phyloP scores from a whole-genome alignment of 768 basidiomycete genomes.

The Pulveroboletus sp. region DNA sequence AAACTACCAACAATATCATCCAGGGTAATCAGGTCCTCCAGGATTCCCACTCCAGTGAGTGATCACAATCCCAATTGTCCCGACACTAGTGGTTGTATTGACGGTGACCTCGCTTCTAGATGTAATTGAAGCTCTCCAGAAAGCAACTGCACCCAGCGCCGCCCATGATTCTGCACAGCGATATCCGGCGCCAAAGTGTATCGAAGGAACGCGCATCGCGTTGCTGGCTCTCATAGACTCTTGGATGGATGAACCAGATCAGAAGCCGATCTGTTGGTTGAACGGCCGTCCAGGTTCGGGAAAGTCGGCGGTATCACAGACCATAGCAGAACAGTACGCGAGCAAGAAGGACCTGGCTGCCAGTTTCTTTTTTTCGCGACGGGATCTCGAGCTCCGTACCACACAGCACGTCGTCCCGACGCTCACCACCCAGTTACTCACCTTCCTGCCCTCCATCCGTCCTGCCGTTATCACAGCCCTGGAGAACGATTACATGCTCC shows the following conservation, averaged over 20 bases:
- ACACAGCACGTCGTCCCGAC: slow-evolving; percentile 29
- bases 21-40: slow-evolving; percentile 20
- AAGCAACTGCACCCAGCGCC: slow-evolving; percentile 17
- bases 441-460: slow-evolving; percentile 18
- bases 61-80: too few relatives aligned
- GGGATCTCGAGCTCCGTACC: slow-evolving; percentile 21
- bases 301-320: slow-evolving; percentile 30
- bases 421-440: slow-evolving; percentile 30
- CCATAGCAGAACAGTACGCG: slow-evolving; percentile 26
- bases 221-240: slow-evolving; percentile 13
- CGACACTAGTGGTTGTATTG: neutral
- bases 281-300: slow-evolving; percentile 26
- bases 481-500: slow-evolving; percentile 23
- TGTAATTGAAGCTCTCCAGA: slow-evolving; percentile 13
- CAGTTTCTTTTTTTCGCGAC: slow-evolving; percentile 36
- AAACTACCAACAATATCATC: slow-evolving; percentile 14
- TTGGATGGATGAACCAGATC: slow-evolving; percentile 11
- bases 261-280: slow-evolving; percentile 21
- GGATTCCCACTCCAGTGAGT: slow-evolving; percentile 7
- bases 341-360: slow-evolving; percentile 24
- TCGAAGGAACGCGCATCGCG: slow-evolving; percentile 21
- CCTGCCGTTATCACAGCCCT: slow-evolving; percentile 21
- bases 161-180: slow-evolving; percentile 20
- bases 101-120: neutral
- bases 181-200: slow-evolving; percentile 19